Conservation (phyloP, 768 basidiomycete species). For the Naganishia friedmannii region DNA sequence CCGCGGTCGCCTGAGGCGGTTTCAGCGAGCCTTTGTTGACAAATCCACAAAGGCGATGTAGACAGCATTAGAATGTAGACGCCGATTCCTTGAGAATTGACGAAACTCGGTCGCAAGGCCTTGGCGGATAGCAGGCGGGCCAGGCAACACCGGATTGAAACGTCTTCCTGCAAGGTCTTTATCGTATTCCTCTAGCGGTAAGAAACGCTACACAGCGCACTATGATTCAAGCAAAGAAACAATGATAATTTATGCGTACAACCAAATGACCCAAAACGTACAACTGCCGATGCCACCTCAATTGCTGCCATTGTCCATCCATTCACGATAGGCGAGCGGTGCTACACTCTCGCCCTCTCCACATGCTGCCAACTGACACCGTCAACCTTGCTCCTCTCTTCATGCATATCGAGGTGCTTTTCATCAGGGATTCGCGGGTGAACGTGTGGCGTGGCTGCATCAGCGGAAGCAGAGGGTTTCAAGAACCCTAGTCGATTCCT, state of each 20-base stretch:
- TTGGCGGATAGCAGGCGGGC: no score
- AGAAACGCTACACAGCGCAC: no score
- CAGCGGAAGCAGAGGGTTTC: background rate
- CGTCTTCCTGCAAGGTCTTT: no score
- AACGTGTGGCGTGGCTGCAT: background rate
- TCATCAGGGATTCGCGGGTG: background rate
- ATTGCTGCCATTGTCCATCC: background rate
- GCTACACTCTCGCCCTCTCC: conserved; percentile 6
- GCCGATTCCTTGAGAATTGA: no score
- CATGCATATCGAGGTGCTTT: background rate
- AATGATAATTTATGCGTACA: background rate
- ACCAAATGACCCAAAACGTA: background rate
- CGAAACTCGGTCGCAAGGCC: no score
- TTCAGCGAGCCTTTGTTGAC: no score
- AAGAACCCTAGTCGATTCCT: conserved; percentile 17
- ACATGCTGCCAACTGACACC: conserved; percentile 13
- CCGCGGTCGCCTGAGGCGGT: no score
- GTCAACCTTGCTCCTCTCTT: background rate
- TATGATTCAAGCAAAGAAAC: background rate
- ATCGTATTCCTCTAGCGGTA: no score
- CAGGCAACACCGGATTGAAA: no score
- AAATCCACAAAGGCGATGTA: no score
- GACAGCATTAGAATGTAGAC: no score
- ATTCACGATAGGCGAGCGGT: background rate
- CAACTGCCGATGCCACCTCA: background rate